Base-by-base conservation (phyloP, 176 grass and related monocot genomes). In the Oryza coarctata region DNA sequence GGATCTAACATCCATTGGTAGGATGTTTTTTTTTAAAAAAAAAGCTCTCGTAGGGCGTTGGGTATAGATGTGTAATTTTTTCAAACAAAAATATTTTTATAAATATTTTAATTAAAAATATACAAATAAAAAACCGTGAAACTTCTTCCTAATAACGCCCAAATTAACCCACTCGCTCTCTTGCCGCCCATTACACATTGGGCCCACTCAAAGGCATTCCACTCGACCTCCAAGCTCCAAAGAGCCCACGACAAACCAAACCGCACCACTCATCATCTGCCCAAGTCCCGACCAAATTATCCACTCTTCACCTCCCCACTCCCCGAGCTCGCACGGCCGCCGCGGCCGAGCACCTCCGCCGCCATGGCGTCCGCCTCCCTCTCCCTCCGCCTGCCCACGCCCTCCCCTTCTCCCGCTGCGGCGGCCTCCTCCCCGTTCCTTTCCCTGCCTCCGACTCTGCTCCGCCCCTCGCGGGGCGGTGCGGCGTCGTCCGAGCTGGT, bases 311-410 rank as follows among this genome's bases (percentile, higher is more conserved):
- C 32, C 32, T 33, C 4, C 58, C 64, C 70, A 57, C 78, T 72
- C 64, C 34, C 67, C 44, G 36, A 89, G 78, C 73, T 77, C 58
- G 68, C 80, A 66, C 60, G 75, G 68, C 68, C 12, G 26, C 32
- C 80, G 34, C 18, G 71, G 87, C 82, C 32, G 79, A 69, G 72
- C 72, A 63, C 73, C 79, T 17, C 73, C 72, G 67, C 66, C 35
- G 31, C 32, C 75, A 85, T 85, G 73, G 74, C 83, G 35, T 68
- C 79, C 36, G n/a, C 89, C 60, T 91, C 81, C 81, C 82, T 88
- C 40, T 76, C 81, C 9, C 63, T 84, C 14, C 89, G 80, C 76
- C 45, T 88, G 17, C 81, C 77, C 22, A 71, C 81, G 2, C 63
- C 65, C 0, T 79, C 35, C 22, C 74, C 64, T 0, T 8, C 81